Base-by-base conservation (phyloP, 2,329 filamentous ascomycete species). In the Pseudocercospora vitis region DNA sequence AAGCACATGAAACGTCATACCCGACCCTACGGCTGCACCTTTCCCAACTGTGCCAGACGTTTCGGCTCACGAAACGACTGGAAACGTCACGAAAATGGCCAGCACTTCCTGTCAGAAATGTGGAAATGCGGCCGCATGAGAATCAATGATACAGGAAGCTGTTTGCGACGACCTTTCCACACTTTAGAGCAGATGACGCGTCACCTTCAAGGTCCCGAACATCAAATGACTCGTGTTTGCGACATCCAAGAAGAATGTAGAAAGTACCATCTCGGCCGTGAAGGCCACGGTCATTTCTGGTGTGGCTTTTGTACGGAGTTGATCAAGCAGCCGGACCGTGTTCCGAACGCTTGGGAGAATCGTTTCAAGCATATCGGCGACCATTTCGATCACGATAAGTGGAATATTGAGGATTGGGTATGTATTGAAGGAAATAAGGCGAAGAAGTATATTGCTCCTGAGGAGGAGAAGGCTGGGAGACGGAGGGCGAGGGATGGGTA, bases 41-140 rank as follows among this genome's bases (percentile, higher is more conserved):
- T 85, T 59, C 71, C 76, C 7, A 71, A 74, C 24, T 96, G 91
- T 65, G 70, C 73, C 45, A 91, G 89, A 65, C 76, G 68, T 0
- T 96, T 96, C 62, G 91, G 91, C n/a, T 91, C 88, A 70, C 95
- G 96, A 68, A 91, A 90, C 55, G 91, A 96, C 70, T 96, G 84
- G 91, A 95, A 95, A 68, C 83, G 91, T 1, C 91, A 96, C 65
- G 92, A 96, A 66, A 87, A 84, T 60, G 84, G 81, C 12, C 87
- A 92, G 65, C 91, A 96, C 68, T 83, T 81, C 56, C 82, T 87
- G 54, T 70, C 81, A 4, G 86, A 91, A 64, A 78, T 79, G 44
- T 96, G 88, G 84, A 82, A 81, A 24, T 96, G 91, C 66, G 32
- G 47, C 9, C 47, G 46, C 8, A 4, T n/a, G 23, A 19, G 37